Percentiles rank a stretch among this genome's conserved stretches.
These are phyloP conservation scores for Graphilbum fragrans DNA, from an alignment of 2,329 filamentous ascomycete species.

Conservation along the genomic window DNA sequence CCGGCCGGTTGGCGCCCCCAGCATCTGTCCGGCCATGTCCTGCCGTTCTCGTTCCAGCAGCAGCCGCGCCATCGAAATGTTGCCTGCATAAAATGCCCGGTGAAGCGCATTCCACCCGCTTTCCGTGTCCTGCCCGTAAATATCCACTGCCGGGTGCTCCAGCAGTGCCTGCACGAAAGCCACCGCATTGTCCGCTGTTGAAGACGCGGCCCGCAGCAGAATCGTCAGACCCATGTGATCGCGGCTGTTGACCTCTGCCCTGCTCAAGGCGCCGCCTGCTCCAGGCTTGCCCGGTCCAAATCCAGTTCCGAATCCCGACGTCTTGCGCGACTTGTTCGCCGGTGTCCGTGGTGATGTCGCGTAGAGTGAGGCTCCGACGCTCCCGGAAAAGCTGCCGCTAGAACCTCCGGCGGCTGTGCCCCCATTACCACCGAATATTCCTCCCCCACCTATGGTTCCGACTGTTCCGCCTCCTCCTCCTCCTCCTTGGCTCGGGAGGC, in stretches of 20 bases:
- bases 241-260: slow-evolving; percentile 70
- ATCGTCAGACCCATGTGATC: slow-evolving; percentile 74
- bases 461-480: slow-evolving; percentile 40
- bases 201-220: slow-evolving; percentile 73
- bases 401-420: slow-evolving; percentile 5
- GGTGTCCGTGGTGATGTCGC: slow-evolving; percentile 2
- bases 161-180: slow-evolving; percentile 70
- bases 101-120: slow-evolving; percentile 96
- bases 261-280: slow-evolving; percentile 24
- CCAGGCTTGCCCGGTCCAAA: slow-evolving; percentile 23
- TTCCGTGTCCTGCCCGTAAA: slow-evolving; percentile 79
- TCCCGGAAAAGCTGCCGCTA: slow-evolving; percentile 6
- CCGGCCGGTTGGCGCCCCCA: slow-evolving; percentile 44
- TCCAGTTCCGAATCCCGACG: slow-evolving; percentile 33
- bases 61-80: slow-evolving; percentile 71
- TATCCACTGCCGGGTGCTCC: slow-evolving; percentile 69
- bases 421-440: slow-evolving; percentile 8
- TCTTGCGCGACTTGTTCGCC: slow-evolving; percentile 36
- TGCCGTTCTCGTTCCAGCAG: slow-evolving; percentile 68
- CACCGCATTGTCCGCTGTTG: slow-evolving; percentile 53
- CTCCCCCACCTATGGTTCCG: slow-evolving; percentile 26
- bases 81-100: slow-evolving; percentile 79
- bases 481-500: slow-evolving; percentile 49
- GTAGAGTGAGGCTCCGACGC: neutral
- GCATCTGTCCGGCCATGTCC: slow-evolving; percentile 47